Evolutionary conservation across 116 monocot species (phyloP).

Genomic region (Iris pallida): DNA sequence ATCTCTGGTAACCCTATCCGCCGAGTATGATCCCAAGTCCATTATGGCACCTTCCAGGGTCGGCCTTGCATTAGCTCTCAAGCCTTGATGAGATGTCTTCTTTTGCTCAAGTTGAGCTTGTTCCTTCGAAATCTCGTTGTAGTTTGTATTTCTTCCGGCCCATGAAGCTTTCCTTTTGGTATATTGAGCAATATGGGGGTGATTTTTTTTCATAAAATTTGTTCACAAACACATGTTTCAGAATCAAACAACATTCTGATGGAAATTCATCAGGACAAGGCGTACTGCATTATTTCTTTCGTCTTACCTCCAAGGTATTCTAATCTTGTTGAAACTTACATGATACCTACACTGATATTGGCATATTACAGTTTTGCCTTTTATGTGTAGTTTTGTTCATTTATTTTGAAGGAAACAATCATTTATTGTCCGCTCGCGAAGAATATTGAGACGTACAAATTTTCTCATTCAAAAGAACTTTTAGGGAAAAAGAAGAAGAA

Average conservation of each 20-base stretch:
- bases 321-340: no score
- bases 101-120: background rate
- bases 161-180: background rate
- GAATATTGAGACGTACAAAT: no score
- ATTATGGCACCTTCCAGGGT: slow-evolving; percentile 28
- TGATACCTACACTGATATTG: no score
- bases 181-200: background rate
- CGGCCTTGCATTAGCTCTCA: slow-evolving; percentile 36
- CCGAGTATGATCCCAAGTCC: slow-evolving; percentile 42
- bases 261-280: background rate
- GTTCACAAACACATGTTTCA: background rate
- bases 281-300: background rate
- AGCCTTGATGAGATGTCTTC: slow-evolving; percentile 17
- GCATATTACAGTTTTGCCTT: no score
- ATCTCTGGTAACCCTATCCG: slow-evolving; percentile 39
- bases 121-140: background rate
- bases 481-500: no score
- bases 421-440: no score
- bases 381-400: no score
- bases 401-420: no score
- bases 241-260: background rate
- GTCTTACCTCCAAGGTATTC: background rate
- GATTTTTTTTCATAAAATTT: background rate
- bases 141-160: background rate
- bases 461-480: no score